Evolutionary conservation across 2,329 filamentous ascomycete genomes (phyloP).

Genomic region (Apiospora marii): DNA sequence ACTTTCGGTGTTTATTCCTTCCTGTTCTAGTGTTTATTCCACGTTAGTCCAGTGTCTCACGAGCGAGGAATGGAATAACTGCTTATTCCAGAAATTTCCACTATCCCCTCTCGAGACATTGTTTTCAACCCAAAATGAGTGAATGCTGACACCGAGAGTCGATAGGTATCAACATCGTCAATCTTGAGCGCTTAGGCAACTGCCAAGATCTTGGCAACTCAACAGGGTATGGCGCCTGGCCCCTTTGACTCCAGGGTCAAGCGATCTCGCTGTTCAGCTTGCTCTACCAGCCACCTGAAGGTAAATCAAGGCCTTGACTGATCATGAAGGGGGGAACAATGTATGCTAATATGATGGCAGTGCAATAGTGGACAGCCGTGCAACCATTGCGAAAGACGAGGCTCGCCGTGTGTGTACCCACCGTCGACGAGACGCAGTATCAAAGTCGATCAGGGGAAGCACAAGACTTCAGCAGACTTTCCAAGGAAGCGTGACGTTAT

Average conservation of each 20-base stretch:
- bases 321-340: neutral
- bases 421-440: neutral
- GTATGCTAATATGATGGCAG: neutral
- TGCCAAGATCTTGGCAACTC: neutral
- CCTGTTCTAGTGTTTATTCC: too few species aligned
- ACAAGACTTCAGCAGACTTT: conserved; percentile 22
- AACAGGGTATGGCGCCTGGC: conserved; percentile 23
- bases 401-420: conserved; percentile 20
- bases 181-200: neutral
- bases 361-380: conserved; percentile 21
- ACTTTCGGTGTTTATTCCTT: too few species aligned
- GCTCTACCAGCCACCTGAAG: conserved; percentile 26
- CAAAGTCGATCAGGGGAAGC: conserved; percentile 23
- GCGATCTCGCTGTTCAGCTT: conserved; percentile 26
- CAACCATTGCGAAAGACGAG: conserved; percentile 24
- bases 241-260: conserved; percentile 26
- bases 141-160: too few species aligned
- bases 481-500: neutral
- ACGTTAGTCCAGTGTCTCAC: too few species aligned
- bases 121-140: too few species aligned
- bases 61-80: too few species aligned
- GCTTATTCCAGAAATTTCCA: too few species aligned
- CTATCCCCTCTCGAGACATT: too few species aligned
- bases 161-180: neutral
- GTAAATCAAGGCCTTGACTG: neutral